Conservation (phyloP, 441 rosid species). For the Euphorbia corollata region DNA sequence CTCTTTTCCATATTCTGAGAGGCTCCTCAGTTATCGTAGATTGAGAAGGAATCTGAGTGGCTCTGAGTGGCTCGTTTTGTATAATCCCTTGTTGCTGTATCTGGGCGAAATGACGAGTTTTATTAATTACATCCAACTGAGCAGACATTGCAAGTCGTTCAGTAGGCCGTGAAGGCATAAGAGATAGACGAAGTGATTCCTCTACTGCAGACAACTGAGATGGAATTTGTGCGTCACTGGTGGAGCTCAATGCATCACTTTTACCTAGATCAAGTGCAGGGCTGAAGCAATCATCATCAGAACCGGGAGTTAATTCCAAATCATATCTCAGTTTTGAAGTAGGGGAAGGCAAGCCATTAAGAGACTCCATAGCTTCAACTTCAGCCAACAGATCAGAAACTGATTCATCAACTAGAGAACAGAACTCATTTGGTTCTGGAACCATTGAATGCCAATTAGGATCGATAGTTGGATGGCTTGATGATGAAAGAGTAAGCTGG, state of each 20-base stretch:
- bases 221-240: conserved; percentile 49
- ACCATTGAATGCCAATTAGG: conserved; percentile 60
- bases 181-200: conserved; percentile 24
- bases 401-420: conserved; percentile 71
- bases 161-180: conserved; percentile 42
- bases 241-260: conserved; percentile 68
- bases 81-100: conserved; percentile 13
- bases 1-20: conserved; percentile 26
- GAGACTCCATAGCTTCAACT: conserved; percentile 97
- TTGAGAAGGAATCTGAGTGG: conserved; percentile 18
- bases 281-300: conserved; percentile 69
- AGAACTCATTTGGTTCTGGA: conserved; percentile 55
- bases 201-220: conserved; percentile 28
- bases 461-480: conserved; percentile 35
- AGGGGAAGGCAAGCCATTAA: conserved; percentile 62
- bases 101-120: conserved; percentile 16
- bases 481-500: conserved; percentile 40
- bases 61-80: conserved; percentile 6
- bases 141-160: conserved; percentile 25
- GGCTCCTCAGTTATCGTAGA: conserved; percentile 34
- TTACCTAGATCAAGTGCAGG: conserved; percentile 56
- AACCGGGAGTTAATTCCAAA: conserved; percentile 41
- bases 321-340: conserved; percentile 57
- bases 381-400: conserved; percentile 96
- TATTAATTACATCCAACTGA: conserved; percentile 14